Evolutionary conservation across 2,329 filamentous ascomycete genomes (phyloP).

Genomic region (Pseudogymnoascus sp.): DNA sequence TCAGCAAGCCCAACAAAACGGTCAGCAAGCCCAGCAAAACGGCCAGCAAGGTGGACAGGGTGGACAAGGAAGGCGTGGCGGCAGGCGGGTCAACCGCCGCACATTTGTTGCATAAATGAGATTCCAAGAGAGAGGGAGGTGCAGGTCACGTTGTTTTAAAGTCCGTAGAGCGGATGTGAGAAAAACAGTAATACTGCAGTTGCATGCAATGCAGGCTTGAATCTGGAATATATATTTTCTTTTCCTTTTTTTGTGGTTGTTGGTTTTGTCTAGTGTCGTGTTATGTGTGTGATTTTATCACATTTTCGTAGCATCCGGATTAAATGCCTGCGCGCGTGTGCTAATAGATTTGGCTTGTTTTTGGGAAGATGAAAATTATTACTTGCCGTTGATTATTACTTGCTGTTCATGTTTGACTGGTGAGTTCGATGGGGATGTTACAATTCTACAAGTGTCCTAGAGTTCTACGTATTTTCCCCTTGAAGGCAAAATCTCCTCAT

Average conservation of each 20-base stretch:
- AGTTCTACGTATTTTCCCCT: background rate
- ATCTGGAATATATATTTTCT: constrained; percentile 4
- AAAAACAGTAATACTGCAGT: constrained; percentile 1
- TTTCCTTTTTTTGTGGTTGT: background rate
- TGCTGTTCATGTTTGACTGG: background rate
- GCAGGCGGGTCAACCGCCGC: background rate
- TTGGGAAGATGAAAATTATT: background rate
- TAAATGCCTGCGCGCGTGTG: background rate
- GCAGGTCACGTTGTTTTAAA: background rate
- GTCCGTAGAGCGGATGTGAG: background rate
- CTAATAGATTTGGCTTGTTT: constrained; percentile 1
- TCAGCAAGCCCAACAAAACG: too few species aligned
- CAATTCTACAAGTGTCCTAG: background rate
- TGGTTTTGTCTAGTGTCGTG: background rate
- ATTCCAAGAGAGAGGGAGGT: background rate
- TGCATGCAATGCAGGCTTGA: background rate
- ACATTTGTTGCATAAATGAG: background rate
- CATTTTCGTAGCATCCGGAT: background rate
- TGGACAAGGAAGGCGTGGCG: background rate
- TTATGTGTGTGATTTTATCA: background rate
- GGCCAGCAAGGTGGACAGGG: background rate
- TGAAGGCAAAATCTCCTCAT: background rate
- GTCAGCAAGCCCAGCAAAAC: too few species aligned
- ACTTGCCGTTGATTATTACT: background rate
- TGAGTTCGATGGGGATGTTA: background rate